These are phyloP conservation scores for Boehmeria nivea DNA, from an alignment of 306 rosid genomes.

Conservation along the genomic window DNA sequence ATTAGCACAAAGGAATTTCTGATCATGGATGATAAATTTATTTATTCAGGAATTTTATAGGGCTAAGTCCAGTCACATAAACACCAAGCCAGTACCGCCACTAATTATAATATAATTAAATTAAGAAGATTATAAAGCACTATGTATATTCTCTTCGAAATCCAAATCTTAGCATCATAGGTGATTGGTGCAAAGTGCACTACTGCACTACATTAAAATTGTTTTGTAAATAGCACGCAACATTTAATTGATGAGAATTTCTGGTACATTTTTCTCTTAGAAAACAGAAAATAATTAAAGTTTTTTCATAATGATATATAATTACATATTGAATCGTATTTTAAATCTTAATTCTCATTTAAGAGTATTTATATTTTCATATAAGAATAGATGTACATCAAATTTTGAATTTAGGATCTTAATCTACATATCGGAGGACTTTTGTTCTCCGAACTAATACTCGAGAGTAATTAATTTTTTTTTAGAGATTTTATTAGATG, in stretches of 20 bases:
- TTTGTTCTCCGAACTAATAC: no score
- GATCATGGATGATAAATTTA: conserved; percentile 6
- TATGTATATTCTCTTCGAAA: conserved; percentile 7
- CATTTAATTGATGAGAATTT: neutral
- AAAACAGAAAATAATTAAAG: no score
- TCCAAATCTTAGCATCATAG: neutral
- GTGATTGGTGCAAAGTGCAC: neutral
- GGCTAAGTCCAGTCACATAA: conserved; percentile 6
- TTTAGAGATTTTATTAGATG: no score
- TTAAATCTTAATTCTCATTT: no score
- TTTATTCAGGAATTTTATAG: neutral
- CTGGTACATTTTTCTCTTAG: neutral
- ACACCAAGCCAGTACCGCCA: conserved; percentile 4
- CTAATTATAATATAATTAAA: neutral
- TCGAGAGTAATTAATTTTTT: no score
- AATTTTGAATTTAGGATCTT: no score
- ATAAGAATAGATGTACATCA: no score
- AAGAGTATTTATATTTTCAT: no score
- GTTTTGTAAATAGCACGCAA: neutral
- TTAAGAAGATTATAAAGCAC: conserved; percentile 1
- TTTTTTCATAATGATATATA: no score
- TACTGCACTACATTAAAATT: neutral
- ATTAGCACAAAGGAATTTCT: conserved; percentile 1
- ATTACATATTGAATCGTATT: no score
- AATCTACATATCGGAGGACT: no score